Percentiles rank a stretch among this genome's conserved stretches.
Conservation (phyloP, 1,284 basidiomycete genomes). For the Trichosporon sp. region DNA sequence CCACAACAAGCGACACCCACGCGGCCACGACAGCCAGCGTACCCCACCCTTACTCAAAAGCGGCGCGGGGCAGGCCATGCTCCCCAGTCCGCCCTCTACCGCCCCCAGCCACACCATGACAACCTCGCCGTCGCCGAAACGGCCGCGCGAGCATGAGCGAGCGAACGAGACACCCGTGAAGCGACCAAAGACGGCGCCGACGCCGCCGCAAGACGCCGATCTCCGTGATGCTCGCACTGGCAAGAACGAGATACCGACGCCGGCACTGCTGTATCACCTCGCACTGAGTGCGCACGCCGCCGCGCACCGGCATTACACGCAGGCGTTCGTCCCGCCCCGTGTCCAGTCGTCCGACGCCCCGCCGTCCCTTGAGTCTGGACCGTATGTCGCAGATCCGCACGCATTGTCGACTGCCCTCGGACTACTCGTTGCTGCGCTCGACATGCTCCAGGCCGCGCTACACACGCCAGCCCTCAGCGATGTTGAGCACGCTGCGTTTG, state of each 20-base stretch:
- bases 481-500: constrained; percentile 44
- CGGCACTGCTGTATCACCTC: constrained; percentile 42
- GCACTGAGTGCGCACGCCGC: constrained; percentile 42
- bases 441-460: constrained; percentile 41
- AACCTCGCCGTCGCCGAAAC: constrained; percentile 1
- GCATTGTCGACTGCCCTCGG: constrained; percentile 40
- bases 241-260: constrained; percentile 8
- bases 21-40: constrained; percentile 8
- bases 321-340: constrained; percentile 43
- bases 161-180: constrained; percentile 3
- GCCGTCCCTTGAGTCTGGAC: constrained; percentile 25
- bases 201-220: not conserved
- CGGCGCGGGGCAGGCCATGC: constrained; percentile 9
- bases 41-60: not conserved
- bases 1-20: not conserved
- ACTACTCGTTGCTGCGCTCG: constrained; percentile 42
- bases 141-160: not conserved
- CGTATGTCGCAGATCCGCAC: constrained; percentile 31
- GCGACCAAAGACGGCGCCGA: constrained; percentile 1
- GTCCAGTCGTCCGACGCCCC: constrained; percentile 11
- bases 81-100: not conserved
- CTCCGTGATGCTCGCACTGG: not conserved
- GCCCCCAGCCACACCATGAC: not conserved
- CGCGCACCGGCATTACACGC: constrained; percentile 41
- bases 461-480: constrained; percentile 35